phyloP scores from a whole-genome alignment of 2,329 filamentous ascomycete species.

The Xylaria multiplex region DNA sequence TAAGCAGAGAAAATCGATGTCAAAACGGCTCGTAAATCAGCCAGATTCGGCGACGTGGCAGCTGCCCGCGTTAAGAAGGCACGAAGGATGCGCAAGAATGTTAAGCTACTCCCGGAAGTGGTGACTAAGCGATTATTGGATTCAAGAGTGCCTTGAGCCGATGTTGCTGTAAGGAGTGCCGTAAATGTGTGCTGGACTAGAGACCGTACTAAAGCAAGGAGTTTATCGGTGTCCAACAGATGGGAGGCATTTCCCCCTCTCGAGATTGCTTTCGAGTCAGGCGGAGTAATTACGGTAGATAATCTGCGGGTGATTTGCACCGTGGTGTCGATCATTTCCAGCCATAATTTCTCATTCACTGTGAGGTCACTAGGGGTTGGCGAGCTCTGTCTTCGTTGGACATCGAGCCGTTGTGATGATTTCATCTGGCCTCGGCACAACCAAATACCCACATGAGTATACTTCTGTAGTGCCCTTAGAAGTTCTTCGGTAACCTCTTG shows the following conservation, averaged over 20 bases:
- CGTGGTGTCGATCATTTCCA: slow-evolving; percentile 68
- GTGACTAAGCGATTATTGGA: slow-evolving; percentile 50
- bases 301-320: slow-evolving; percentile 73
- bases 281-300: slow-evolving; percentile 61
- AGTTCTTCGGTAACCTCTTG: slow-evolving; percentile 77
- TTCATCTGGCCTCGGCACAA: slow-evolving; percentile 88
- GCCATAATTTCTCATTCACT: slow-evolving; percentile 67
- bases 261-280: slow-evolving; percentile 37
- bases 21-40: slow-evolving; percentile 86
- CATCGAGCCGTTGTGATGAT: slow-evolving; percentile 58
- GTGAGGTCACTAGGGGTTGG: slow-evolving; percentile 58
- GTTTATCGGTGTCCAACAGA: slow-evolving; percentile 65
- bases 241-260: slow-evolving; percentile 42
- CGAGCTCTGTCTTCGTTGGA: slow-evolving; percentile 63
- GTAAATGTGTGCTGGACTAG: slow-evolving; percentile 93
- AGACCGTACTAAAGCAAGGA: slow-evolving; percentile 75
- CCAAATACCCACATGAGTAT: slow-evolving; percentile 93
- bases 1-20: slow-evolving; percentile 94
- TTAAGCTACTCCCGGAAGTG: slow-evolving; percentile 65
- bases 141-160: slow-evolving; percentile 55
- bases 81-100: slow-evolving; percentile 88
- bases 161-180: slow-evolving; percentile 81
- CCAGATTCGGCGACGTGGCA: slow-evolving; percentile 82
- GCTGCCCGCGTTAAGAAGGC: slow-evolving; percentile 88
- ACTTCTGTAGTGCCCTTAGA: slow-evolving; percentile 83